Evolutionary conservation across 176 grass and related monocot genomes (phyloP).

Genomic region (Aegilops sharonensis): DNA sequence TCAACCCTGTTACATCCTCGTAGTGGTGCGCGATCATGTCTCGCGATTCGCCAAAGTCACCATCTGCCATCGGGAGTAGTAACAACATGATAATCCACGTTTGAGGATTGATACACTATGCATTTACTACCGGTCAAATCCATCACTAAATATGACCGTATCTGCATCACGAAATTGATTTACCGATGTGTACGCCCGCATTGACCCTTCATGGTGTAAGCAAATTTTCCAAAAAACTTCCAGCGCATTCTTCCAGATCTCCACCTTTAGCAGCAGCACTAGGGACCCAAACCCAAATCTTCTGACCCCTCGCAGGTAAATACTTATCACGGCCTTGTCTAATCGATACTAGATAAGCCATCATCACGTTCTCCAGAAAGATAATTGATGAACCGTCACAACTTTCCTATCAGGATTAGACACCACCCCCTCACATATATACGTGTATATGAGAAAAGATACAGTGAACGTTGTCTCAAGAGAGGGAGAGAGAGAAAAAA

Average conservation of each 20-base stretch:
- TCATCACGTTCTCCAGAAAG: neutral
- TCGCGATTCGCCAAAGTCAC: neutral
- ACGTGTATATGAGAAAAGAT: no score
- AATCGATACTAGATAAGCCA: neutral
- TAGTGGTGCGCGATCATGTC: neutral
- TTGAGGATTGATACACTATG: neutral
- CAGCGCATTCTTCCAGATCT: neutral
- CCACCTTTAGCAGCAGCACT: neutral
- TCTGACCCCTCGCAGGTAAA: neutral
- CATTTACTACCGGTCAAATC: neutral
- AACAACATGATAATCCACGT: neutral
- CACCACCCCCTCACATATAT: no score
- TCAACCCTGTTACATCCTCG: no score
- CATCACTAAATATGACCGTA: neutral
- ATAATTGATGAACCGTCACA: neutral
- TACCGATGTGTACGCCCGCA: no score
- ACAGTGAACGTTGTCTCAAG: no score
- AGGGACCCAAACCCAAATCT: neutral
- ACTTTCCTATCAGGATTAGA: neutral
- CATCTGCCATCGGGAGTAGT: neutral
- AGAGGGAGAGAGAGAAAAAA: no score
- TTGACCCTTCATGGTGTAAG: neutral
- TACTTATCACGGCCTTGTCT: neutral
- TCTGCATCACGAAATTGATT: neutral
- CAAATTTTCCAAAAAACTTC: neutral